Evolutionary conservation across 2,329 filamentous ascomycete genomes (phyloP).

Genomic region (Ophiostoma pallidulum): DNA sequence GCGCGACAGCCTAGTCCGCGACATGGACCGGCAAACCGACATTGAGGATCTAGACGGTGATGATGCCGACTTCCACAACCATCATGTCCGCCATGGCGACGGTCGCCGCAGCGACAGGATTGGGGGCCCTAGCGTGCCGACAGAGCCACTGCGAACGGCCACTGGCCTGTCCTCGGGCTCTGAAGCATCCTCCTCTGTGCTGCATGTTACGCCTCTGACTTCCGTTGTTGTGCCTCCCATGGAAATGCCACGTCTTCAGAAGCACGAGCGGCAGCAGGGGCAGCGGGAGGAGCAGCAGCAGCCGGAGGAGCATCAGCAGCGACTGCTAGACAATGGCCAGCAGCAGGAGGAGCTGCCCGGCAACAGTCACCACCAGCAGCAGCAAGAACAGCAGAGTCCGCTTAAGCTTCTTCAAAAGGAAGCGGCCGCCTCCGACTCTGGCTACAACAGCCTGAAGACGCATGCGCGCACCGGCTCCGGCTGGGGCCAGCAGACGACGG

Average conservation of each 20-base stretch:
- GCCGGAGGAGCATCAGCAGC: no score
- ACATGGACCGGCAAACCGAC: conserved; percentile 22
- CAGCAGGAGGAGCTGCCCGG: neutral
- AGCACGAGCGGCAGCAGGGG: neutral
- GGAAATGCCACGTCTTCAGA: no score
- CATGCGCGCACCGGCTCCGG: no score
- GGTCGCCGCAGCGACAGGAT: neutral
- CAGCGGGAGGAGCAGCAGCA: neutral
- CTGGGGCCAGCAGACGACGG: no score
- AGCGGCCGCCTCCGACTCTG: no score
- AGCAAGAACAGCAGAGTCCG: neutral
- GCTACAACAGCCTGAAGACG: neutral
- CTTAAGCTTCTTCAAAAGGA: no score
- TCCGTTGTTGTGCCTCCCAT: no score
- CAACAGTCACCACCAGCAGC: neutral
- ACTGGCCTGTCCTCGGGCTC: conserved; percentile 18
- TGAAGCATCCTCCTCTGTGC: conserved; percentile 20
- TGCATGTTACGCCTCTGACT: conserved; percentile 18
- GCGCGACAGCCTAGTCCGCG: conserved; percentile 20
- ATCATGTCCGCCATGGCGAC: conserved; percentile 15
- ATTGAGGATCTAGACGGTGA: neutral
- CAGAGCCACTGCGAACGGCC: conserved; percentile 4
- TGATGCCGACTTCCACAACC: neutral
- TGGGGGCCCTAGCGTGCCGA: neutral
- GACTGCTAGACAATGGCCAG: no score